Base-by-base conservation (phyloP, 129 eudicot species). In the Erigeron canadensis region DNA sequence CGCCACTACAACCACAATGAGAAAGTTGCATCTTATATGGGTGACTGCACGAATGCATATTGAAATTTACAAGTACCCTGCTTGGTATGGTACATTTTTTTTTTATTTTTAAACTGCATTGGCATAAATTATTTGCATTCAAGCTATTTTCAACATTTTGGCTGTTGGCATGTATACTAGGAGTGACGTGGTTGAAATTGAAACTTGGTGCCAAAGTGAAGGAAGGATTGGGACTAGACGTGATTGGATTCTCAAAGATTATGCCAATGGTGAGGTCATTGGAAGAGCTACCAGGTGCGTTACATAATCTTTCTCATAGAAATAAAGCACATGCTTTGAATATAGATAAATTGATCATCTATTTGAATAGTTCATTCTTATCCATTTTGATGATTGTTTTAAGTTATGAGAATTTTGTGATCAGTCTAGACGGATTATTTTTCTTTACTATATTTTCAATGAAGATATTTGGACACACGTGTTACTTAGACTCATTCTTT, bases 41-140 rank as follows among this genome's bases (percentile, higher is more conserved):
- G 96, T 91, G 69, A 88, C 96, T 72, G 88, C 97, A 34, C 90
- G 97, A 10, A 91, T 91, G 97, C 92, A 91, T 80, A 86, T 91
- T 56, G 97, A 91, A 74, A 86, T 91, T 51, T 82, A 86, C 67
- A 84, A 77, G 80, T 91, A 91, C 80, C 97, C 97, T 17, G 88
- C 96, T 63, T 91, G 97, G 97, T 91, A 79, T 57, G 11, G 3
- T 8, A 7, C 4, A 16, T 2, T 10, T 62, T 0, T 34, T 2
- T 10, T 62, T 0, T 34, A 5, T 0, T 6, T 47, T 62, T 34
- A 37, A 15, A 5, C 7, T 18, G 10, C 3, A 13, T 70, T 39
- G 37, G n/a, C 39, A n/a, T 63, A 37, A 9, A 13, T 62, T 59
- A 12, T 34, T 60, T 60, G 19, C 40, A 38, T 38, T 46, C 23